phyloP scores from a whole-genome alignment of 352 stramenopile species.

The Pythium grandisporangium region DNA sequence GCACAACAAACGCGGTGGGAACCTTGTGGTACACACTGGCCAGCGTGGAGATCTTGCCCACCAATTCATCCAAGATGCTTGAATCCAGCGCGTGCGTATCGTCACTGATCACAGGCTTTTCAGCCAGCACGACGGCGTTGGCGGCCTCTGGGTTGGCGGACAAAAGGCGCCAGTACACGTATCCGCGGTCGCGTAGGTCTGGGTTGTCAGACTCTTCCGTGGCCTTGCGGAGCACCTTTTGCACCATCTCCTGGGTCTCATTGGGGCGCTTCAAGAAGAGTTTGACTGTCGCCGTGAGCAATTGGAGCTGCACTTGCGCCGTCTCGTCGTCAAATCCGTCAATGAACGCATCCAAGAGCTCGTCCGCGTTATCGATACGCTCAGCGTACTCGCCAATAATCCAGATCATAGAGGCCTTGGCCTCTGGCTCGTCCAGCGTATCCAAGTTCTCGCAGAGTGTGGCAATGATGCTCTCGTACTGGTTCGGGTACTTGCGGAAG shows the following conservation, averaged over 20 bases:
- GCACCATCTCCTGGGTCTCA: slow-evolving; percentile 94
- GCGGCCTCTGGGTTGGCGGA: slow-evolving; percentile 97
- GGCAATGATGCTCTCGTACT: slow-evolving; percentile 99
- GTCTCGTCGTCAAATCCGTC: slow-evolving; percentile 98
- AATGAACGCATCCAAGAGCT: slow-evolving; percentile 98
- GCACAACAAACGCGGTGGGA: slow-evolving; percentile 73
- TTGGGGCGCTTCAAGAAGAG: slow-evolving; percentile 97
- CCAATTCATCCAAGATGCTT: slow-evolving; percentile 93
- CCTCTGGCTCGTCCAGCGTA: slow-evolving; percentile 97
- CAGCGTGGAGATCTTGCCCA: slow-evolving; percentile 97
- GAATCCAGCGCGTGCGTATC: slow-evolving; percentile 95
- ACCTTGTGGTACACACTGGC: slow-evolving; percentile 98
- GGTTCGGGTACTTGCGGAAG: slow-evolving; percentile 99
- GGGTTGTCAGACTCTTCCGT: slow-evolving; percentile 98
- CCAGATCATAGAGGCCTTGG: slow-evolving; percentile 99
- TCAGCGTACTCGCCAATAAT: slow-evolving; percentile 99
- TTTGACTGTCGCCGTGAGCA: slow-evolving; percentile 99
- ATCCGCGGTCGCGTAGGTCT: slow-evolving; percentile 96
- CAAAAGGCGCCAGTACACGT: slow-evolving; percentile 99
- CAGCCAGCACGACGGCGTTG: slow-evolving; percentile 95
- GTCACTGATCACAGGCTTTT: slow-evolving; percentile 99
- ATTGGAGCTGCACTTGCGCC: slow-evolving; percentile 94
- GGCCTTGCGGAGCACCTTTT: slow-evolving; percentile 95
- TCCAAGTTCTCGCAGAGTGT: slow-evolving; percentile 99
- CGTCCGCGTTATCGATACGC: slow-evolving; percentile 99